Percentiles rank a stretch among this genome's conserved stretches.
These are phyloP conservation scores for Terfezia boudieri DNA, from an alignment of 495 filamentous ascomycete species.

Conservation along the genomic window DNA sequence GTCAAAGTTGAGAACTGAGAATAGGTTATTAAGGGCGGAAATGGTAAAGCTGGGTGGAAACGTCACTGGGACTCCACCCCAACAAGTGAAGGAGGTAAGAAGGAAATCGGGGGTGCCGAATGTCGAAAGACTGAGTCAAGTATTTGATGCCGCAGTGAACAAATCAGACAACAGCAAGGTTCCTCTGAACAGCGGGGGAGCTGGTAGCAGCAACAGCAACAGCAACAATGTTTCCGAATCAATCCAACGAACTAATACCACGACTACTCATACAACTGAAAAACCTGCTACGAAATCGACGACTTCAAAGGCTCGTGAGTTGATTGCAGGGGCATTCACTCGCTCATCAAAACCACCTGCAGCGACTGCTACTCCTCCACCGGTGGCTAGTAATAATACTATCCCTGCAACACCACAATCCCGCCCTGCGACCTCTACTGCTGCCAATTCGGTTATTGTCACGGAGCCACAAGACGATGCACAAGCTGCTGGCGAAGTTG, in stretches of 20 bases:
- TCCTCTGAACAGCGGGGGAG: not conserved
- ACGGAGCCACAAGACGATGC: no score
- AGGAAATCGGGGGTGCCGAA: no score
- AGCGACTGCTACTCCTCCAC: constrained; percentile 5
- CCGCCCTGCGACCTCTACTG: no score
- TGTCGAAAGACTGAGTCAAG: no score
- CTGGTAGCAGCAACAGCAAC: not conserved
- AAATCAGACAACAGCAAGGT: not conserved
- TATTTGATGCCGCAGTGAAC: not conserved
- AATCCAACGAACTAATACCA: no score
- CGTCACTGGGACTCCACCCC: not conserved
- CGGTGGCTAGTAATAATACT: no score
- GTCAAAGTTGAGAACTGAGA: constrained; percentile 50
- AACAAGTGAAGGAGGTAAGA: no score
- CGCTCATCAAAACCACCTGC: constrained; percentile 24
- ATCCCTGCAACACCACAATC: no score
- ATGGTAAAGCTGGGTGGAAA: constrained; percentile 46
- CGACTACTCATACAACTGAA: no score
- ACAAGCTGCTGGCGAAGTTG: no score
- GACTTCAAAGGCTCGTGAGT: not conserved
- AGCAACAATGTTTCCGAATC: no score
- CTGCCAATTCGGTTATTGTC: no score
- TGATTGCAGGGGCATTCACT: constrained; percentile 18
- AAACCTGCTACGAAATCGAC: not conserved
- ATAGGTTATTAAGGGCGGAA: constrained; percentile 64